A percentile compares a stretch with the other conserved stretches of the same genome.
Conservation (phyloP, 768 basidiomycete species). For the Hygrocybe coccinea region DNA sequence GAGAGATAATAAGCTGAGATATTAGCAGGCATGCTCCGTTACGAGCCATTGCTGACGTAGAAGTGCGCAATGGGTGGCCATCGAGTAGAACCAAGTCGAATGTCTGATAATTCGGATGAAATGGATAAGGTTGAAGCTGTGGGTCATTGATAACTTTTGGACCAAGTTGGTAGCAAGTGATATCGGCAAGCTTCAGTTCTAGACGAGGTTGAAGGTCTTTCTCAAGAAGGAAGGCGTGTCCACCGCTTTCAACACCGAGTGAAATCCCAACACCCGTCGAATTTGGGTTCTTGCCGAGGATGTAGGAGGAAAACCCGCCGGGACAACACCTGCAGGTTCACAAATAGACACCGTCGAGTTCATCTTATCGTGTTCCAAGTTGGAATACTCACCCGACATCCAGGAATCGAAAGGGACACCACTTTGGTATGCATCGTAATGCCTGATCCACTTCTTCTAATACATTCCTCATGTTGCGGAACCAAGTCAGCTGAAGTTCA, state of each 20-base stretch:
- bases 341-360: background rate
- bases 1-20: conserved; percentile 28
- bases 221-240: conserved; percentile 22
- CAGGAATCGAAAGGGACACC: conserved; percentile 19
- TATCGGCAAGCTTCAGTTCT: conserved; percentile 21
- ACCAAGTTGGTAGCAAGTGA: conserved; percentile 22
- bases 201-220: conserved; percentile 18
- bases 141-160: conserved; percentile 21
- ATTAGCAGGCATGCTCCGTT: conserved; percentile 25
- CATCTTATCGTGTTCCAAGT: background rate
- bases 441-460: conserved; percentile 23
- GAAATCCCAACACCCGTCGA: conserved; percentile 24
- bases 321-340: conserved; percentile 23
- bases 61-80: conserved; percentile 28
- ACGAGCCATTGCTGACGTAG: background rate
- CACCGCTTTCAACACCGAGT: conserved; percentile 21
- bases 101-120: conserved; percentile 1
- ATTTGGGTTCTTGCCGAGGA: conserved; percentile 21
- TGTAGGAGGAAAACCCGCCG: conserved; percentile 29
- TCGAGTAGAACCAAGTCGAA: conserved; percentile 32
- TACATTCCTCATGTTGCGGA: conserved; percentile 17
- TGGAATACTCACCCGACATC: conserved; percentile 24
- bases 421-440: conserved; percentile 13
- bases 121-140: conserved; percentile 13
- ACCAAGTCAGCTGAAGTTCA: conserved; percentile 15